Base-by-base conservation (phyloP, 345 rosid species). In the Viola odorata region DNA sequence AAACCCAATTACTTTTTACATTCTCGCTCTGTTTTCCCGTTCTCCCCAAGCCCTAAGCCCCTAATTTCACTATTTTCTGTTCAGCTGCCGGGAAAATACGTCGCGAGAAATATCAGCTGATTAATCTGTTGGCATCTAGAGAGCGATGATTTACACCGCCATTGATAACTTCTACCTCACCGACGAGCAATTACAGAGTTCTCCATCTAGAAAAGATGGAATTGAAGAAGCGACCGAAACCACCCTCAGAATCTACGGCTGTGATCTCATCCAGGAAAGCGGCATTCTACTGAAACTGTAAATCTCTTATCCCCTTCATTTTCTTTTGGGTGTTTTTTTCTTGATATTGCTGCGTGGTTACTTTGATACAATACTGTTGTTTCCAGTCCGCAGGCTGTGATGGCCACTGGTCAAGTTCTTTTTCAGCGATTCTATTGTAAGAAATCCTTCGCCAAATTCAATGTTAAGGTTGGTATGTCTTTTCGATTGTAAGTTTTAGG, bases 371-470 rank as follows among this genome's bases (percentile, higher is more conserved):
- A 49, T 60, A n/a, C n/a, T 49, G 60, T 12, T 37, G 50, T 57
- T 56, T 23, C 13, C 72, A 94, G 99, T 65, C 95, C 92, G 40
- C 99, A 94, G 64, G 97, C 96, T 37, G 96, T 90, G 63, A 94
- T 94, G 96, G 99, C 96, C 37, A 94, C 99, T 14, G 99, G 95
- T 8, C 99, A 94, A 66, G 99, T 94, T 68, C 75, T 94, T 42
- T 94, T 94, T 57, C 97, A 90, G 60, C 91, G 92, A 3, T 90
- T 90, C 74, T 90, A 85, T 65, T 90, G 99, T 87, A 94, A 88
- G 81, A 94, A 91, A 68, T 94, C 97, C n/a, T 78, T 94, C 67
- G 88, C 87, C 23, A 88, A 85, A 10, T 94, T 94, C 53, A 86
- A 90, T 69, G 97, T 81, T 16, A 94, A 94, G 96, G 97, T 87